Conservation (phyloP, 2,329 filamentous ascomycete genomes). For the Aureobasidium sp. region DNA sequence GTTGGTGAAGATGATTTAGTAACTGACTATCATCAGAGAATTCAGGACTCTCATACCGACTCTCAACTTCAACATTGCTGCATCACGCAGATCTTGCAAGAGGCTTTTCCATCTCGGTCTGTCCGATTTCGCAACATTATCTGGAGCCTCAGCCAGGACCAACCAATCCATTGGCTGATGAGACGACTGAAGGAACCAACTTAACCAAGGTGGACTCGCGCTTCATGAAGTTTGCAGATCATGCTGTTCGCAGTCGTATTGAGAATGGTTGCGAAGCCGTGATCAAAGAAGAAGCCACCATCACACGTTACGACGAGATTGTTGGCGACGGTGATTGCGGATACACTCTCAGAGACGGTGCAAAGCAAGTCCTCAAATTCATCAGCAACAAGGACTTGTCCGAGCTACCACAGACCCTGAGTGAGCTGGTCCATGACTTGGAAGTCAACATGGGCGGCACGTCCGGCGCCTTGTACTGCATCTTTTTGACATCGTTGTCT, state of each 20-base stretch:
- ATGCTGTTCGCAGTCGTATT: constrained; percentile 25
- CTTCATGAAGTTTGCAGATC: constrained; percentile 26
- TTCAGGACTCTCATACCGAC: constrained; percentile 25
- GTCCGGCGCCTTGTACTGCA: constrained; percentile 31
- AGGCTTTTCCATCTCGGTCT: constrained; percentile 30
- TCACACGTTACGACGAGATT: constrained; percentile 33
- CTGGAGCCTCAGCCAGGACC: constrained; percentile 25
- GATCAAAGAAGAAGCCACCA: constrained; percentile 29
- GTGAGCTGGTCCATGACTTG: constrained; percentile 27
- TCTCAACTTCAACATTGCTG: constrained; percentile 31
- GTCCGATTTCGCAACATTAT: constrained; percentile 23
- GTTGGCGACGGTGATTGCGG: constrained; percentile 34
- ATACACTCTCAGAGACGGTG: constrained; percentile 31
- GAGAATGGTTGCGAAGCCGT: constrained; percentile 28
- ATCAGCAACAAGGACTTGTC: constrained; percentile 26
- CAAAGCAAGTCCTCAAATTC: constrained; percentile 30
- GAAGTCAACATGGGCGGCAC: constrained; percentile 33
- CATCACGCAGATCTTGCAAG: constrained; percentile 26
- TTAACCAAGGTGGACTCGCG: constrained; percentile 19
- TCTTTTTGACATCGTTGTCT: constrained; percentile 30
- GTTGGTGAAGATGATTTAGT: neutral
- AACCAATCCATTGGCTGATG: constrained; percentile 10
- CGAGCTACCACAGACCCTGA: constrained; percentile 24
- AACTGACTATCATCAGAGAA: constrained; percentile 21
- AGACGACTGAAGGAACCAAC: constrained; percentile 5